Evolutionary conservation across 306 rosid genomes (phyloP), one percentile per base, ranked within the genome.

Genomic region (Vigna angularis): DNA sequence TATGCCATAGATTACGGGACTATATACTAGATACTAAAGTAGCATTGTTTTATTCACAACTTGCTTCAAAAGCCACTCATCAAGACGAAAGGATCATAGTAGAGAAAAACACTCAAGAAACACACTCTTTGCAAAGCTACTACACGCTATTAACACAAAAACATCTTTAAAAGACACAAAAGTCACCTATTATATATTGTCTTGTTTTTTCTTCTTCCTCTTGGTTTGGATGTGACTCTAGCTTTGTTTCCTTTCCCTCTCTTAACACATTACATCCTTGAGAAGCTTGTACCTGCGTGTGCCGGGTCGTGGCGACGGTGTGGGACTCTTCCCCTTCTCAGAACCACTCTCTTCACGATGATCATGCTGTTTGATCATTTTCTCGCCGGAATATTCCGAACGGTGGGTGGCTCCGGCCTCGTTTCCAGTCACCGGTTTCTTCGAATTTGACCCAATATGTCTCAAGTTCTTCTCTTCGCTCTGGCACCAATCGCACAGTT

Each of bases 221-320:
- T 13, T 4, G 28, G 47, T 73, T 40, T 72, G 3, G 10, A 13
- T 24, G 36, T 13, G 62, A 48, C 4, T 30, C 58, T 57, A 12
- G 18, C 22, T 58, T 58, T 14, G 17, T 36, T 66, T 36, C 5
- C 12, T 61, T 50, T 47, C 9, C 48, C 40, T 10, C 68, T 28
- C 52, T 72, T 85, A 92, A 85, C 98, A 95, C 98, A 95, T 92
- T 55, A 95, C 98, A 82, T 95, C 98, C 93, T 95, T 95, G 80
- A 95, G 98, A 89, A 95, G 98, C 93, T 95, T 95, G 90, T 95
- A 95, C 97, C 98, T 91, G 79, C 98, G 95, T 42, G 98, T 85
- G 30, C 88, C 79, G 28, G 97, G 79, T 26, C 97, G 73, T 0
- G 98, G 98, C 3, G 98, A 94, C 32, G 97, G 93, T 0, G 84